These are phyloP conservation scores for Gamarada debralockiae DNA, from an alignment of 495 filamentous ascomycete species.

Conservation along the genomic window DNA sequence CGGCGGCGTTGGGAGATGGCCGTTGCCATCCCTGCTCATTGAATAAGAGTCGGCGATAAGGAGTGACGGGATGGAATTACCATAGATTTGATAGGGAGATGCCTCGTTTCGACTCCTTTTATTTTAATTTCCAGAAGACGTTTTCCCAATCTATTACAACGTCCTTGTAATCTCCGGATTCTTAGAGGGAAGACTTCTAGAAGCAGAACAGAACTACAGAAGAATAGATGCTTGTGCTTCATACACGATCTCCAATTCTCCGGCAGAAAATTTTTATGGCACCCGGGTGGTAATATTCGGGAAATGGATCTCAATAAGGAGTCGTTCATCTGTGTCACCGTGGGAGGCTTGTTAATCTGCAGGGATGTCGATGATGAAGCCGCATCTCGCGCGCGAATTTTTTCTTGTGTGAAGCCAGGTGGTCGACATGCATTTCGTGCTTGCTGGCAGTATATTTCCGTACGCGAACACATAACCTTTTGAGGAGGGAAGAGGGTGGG, in stretches of 20 bases:
- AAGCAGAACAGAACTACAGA: not conserved
- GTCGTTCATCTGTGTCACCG: not conserved
- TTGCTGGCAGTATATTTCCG: not conserved
- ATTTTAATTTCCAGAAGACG: too few relatives aligned
- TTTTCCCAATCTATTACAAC: not conserved
- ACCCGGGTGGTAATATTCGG: conserved; percentile 4
- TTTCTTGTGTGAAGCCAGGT: not conserved
- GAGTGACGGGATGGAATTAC: not conserved
- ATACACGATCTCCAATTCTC: conserved; percentile 12
- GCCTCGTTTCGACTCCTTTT: too few relatives aligned
- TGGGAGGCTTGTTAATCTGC: not conserved
- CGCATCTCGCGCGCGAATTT: conserved; percentile 6
- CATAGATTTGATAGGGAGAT: not conserved
- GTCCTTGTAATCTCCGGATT: not conserved
- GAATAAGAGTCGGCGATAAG: not conserved
- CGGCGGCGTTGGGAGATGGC: not conserved
- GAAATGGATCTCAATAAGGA: conserved; percentile 8
- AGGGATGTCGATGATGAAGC: conserved; percentile 9
- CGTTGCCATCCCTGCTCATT: not conserved
- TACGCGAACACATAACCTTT: conserved; percentile 16
- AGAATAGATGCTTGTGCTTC: too few relatives aligned
- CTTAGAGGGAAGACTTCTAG: not conserved
- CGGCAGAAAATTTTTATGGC: conserved; percentile 7
- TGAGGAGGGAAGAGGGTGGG: conserved; percentile 24
- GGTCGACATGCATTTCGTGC: too few relatives aligned